Percentiles rank a stretch among this genome's conserved stretches.
These are phyloP conservation scores for Rhizopogon salebrosus DNA, from an alignment of 768 basidiomycete species.

Conservation along the genomic window DNA sequence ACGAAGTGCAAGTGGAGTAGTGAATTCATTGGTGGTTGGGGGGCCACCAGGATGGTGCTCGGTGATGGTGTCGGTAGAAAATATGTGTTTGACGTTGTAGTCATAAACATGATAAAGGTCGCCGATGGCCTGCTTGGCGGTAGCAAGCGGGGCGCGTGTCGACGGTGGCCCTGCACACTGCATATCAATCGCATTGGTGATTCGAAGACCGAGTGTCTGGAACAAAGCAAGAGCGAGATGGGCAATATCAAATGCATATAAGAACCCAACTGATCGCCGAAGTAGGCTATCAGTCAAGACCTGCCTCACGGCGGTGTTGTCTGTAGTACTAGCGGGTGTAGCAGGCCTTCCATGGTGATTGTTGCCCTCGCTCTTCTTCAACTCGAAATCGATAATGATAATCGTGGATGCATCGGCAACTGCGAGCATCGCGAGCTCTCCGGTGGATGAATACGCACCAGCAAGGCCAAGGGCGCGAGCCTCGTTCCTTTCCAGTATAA, in stretches of 20 bases:
- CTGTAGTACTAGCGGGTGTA: conserved; percentile 3
- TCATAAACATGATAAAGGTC: conserved; percentile 3
- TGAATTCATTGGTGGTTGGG: not conserved
- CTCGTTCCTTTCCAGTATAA: conserved; percentile 26
- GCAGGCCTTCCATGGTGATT: conserved; percentile 22
- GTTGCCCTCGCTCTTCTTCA: conserved; percentile 25
- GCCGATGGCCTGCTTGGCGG: conserved; percentile 12
- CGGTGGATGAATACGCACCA: conserved; percentile 13
- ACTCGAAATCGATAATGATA: conserved; percentile 20
- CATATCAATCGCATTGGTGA: conserved; percentile 27
- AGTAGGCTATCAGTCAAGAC: conserved; percentile 25
- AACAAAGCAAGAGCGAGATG: conserved; percentile 25
- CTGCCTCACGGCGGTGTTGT: conserved; percentile 13
- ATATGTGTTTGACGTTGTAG: conserved; percentile 12
- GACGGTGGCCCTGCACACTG: conserved; percentile 16
- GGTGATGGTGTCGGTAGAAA: conserved; percentile 2
- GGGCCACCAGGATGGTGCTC: not conserved
- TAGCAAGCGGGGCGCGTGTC: conserved; percentile 16
- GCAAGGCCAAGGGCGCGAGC: conserved; percentile 28
- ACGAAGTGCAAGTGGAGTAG: conserved; percentile 20
- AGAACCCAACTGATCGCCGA: conserved; percentile 19
- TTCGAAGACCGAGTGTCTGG: conserved; percentile 28
- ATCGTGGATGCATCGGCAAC: conserved; percentile 23
- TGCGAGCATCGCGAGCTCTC: conserved; percentile 22
- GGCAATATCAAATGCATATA: conserved; percentile 27